Conservation (phyloP, 768 basidiomycete genomes). For the Collybia sp. region DNA sequence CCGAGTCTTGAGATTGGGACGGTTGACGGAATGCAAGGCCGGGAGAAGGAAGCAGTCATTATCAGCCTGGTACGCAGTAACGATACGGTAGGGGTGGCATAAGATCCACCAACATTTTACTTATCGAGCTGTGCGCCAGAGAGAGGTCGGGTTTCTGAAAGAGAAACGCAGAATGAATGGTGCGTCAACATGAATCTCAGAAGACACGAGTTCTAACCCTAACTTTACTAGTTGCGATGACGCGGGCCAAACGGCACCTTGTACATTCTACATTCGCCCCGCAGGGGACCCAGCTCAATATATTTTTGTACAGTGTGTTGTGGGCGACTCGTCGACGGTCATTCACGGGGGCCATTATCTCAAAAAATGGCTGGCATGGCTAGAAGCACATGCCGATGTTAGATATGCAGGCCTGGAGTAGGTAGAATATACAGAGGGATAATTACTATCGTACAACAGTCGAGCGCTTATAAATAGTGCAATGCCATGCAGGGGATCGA, state of each 20-base stretch:
- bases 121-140: constrained; percentile 29
- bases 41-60: constrained; percentile 92
- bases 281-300: too few relatives aligned
- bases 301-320: constrained; percentile 57
- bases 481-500: not conserved
- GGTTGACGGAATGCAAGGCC: constrained; percentile 96
- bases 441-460: too few relatives aligned
- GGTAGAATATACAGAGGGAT: constrained; percentile 1
- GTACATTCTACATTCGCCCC: constrained; percentile 38
- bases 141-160: constrained; percentile 92
- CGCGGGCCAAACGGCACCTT: constrained; percentile 81
- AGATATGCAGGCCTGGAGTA: constrained; percentile 73
- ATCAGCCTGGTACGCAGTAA: constrained; percentile 94
- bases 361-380: constrained; percentile 87
- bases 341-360: constrained; percentile 79
- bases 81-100: constrained; percentile 47
- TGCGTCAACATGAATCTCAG: constrained; percentile 18
- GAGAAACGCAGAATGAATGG: constrained; percentile 91
- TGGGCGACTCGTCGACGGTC: constrained; percentile 93
- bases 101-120: not conserved
- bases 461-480: not conserved
- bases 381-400: constrained; percentile 88
- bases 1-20: constrained; percentile 82
- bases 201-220: constrained; percentile 1
- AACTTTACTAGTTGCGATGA: constrained; percentile 72